A percentile compares a stretch with the other conserved stretches of the same genome.
phyloP scores from a whole-genome alignment of 2,329 filamentous ascomycete species.

The Fusarium liriodendri region DNA sequence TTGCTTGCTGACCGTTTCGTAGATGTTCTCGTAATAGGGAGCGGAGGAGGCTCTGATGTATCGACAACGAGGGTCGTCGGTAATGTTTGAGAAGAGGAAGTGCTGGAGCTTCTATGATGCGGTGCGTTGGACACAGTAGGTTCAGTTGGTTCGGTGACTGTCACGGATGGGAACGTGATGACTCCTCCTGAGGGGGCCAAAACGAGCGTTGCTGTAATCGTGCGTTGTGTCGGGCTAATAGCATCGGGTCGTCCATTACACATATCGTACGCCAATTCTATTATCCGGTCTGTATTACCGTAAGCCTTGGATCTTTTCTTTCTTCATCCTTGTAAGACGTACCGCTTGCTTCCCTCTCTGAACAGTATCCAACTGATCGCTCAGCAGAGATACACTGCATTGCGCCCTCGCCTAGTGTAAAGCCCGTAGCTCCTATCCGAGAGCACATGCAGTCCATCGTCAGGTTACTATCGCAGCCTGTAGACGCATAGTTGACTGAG shows the following conservation, averaged over 20 bases:
- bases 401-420: slow-evolving; percentile 78
- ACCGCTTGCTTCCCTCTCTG: slow-evolving; percentile 54
- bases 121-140: slow-evolving; percentile 3
- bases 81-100: slow-evolving; percentile 23
- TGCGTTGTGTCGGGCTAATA: slow-evolving; percentile 66
- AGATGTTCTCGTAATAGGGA: slow-evolving; percentile 20
- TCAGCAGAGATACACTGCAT: slow-evolving; percentile 74
- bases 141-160: slow-evolving; percentile 5
- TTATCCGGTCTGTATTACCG: slow-evolving; percentile 49
- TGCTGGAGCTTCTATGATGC: slow-evolving; percentile 18
- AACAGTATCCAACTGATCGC: slow-evolving; percentile 62
- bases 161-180: slow-evolving; percentile 44
- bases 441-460: slow-evolving; percentile 74
- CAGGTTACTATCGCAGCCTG: slow-evolving; percentile 60
- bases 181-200: slow-evolving; percentile 45
- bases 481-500: slow-evolving; percentile 64
- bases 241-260: slow-evolving; percentile 64
- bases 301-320: slow-evolving; percentile 22
- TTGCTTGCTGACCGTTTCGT: slow-evolving; percentile 6
- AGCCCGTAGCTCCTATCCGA: slow-evolving; percentile 67
- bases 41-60: slow-evolving; percentile 37
- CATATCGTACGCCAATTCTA: slow-evolving; percentile 66
- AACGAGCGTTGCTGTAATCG: slow-evolving; percentile 68
- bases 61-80: slow-evolving; percentile 46
- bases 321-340: slow-evolving; percentile 23